Base-by-base conservation (phyloP, 495 filamentous ascomycete species). In the Penicillium cosmopolitanum region DNA sequence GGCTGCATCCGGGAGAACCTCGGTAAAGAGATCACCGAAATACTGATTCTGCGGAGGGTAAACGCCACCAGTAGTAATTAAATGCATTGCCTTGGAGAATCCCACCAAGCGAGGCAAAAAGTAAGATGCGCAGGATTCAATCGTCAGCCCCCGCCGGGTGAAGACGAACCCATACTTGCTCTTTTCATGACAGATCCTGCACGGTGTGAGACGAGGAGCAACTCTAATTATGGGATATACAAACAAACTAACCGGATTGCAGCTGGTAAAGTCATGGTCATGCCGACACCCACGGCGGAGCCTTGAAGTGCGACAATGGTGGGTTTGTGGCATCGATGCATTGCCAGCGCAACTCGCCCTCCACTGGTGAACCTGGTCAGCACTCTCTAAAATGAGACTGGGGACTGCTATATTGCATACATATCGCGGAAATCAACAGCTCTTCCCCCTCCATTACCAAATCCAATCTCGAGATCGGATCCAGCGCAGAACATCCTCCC, bases 211-310 rank as follows among this genome's bases (percentile, higher is more conserved):
- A 11, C 1, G 6, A n/a, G 21, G 11, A 28, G 23, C 3, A 10
- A 5, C 2, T 12, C 19, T 2, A 25, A 28, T 23, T 48, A 16
- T n/a, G n/a, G 4, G 16, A 44, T 2, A 43, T 2, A 12, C 6
- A 19, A 46, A 38, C 25, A 48, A 5, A 21, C 51, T 42, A 60
- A 60, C 64, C 85, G 72, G 50, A 87, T 80, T 43, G 72, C 78
- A 62, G 80, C 80, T 18, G 85, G 84, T 12, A 88, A 73, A 10
- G 82, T 84, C 82, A 86, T 84, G 28, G 85, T 87, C 59, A 87
- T 86, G 11, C 85, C 85, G 15, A 87, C 76, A 10, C 84, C 85
- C 2, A 86, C 85, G 15, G 85, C 85, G 53, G 78, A 79, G 16
- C 85, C 85, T 60, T 86, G 81, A 19, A 87, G 73, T 4, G 85